Base-by-base conservation (phyloP, 2,329 filamentous ascomycete genomes). In the Claviceps maximensis region DNA sequence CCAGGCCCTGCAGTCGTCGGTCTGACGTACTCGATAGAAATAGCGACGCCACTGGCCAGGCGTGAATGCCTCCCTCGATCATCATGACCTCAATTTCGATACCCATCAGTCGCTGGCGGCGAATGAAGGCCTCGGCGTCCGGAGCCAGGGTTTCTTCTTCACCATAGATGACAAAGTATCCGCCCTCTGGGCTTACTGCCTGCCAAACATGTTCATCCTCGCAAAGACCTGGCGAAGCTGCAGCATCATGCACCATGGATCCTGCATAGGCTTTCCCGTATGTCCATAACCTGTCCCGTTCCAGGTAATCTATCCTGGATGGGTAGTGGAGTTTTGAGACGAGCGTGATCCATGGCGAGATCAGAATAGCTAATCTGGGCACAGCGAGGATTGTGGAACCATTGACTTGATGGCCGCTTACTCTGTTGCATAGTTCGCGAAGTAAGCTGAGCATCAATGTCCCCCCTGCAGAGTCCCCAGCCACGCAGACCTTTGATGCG, bases 321-420 rank as follows among this genome's bases (percentile, higher is more conserved):
- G 86, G 81, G 51, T 73, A 74, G 60, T 90, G 84, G 51, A 79
- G 76, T 7, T 72, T 68, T 0, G 85, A 88, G 41, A 87, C 73
- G 42, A 94, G 77, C 1, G 83, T 85, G 13, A 83, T 75, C 89
- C 89, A 94, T 0, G 88, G 88, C 10, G 86, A 90, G 55, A 95
- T 87, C 55, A 93, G 73, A 23, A 83, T 74, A 2, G 84, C 86
- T 61, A 89, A 70, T 55, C 66, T 66, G 47, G 68, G 69, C 49
- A 65, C 63, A 53, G 60, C 66, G 52, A 67, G 55, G 1, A 57
- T 54, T 13, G 59, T 60, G 25, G 33, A 23, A 44, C 50, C 52
- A 13, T 52, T 53, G 23, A 38, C 19, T 44, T 42, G 8, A 27
- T 31, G 42, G 12, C 40, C 19, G 8, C 36, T 29, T 7, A 40